phyloP scores from a whole-genome alignment of 208 protist genomes.

The Porcisia deanei region DNA sequence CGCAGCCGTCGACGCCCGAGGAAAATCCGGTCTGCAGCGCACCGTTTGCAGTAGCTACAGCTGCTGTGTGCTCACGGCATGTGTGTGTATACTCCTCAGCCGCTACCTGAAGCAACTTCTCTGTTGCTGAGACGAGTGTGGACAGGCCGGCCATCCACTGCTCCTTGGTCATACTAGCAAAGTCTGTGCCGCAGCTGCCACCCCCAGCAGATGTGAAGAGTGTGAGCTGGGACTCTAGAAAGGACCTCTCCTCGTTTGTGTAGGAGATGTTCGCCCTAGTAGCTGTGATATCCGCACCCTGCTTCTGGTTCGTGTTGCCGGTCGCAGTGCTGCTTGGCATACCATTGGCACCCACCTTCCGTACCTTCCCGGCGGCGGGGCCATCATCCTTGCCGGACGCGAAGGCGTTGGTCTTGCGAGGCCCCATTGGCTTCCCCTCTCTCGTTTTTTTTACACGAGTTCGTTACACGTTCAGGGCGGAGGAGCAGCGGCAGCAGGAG shows the following conservation, averaged over 20 bases:
- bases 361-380: constrained; percentile 17
- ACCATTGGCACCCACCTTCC: constrained; percentile 7
- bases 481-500: background rate
- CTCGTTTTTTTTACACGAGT: background rate
- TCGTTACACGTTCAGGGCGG: background rate
- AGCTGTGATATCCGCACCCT: background rate
- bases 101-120: constrained; percentile 36
- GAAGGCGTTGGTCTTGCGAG: constrained; percentile 28
- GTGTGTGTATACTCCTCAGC: constrained; percentile 39
- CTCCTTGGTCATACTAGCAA: constrained; percentile 24
- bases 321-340: background rate
- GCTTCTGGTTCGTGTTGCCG: constrained; percentile 3
- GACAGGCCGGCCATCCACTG: constrained; percentile 27
- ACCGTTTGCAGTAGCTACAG: background rate
- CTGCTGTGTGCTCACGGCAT: constrained; percentile 16
- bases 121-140: constrained; percentile 24
- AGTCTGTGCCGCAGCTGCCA: constrained; percentile 2
- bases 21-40: background rate
- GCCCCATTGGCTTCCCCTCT: constrained; percentile 15
- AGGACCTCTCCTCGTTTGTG: constrained; percentile 29
- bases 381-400: constrained; percentile 31
- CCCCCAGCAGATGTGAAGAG: constrained; percentile 16
- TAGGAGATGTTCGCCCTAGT: constrained; percentile 14
- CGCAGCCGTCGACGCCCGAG: background rate
- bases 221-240: constrained; percentile 22